Evolutionary conservation across 768 basidiomycete species (phyloP).

Genomic region (Rhodosporidiobolus odoratus): DNA sequence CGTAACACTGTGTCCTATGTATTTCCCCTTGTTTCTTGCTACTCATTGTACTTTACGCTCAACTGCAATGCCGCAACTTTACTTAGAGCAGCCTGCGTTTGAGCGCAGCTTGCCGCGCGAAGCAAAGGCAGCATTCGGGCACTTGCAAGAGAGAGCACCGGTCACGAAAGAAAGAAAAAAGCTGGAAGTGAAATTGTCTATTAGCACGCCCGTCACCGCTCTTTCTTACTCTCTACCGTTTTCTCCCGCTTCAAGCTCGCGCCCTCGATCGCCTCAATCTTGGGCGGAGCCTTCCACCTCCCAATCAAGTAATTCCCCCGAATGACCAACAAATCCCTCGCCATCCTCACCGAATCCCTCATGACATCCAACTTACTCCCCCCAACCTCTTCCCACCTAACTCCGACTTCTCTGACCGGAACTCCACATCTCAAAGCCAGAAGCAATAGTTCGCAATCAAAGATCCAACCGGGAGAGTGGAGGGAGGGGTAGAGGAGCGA

Average conservation of each 20-base stretch:
- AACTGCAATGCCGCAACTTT: no score
- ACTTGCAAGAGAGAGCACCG: no score
- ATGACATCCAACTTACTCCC: constrained; percentile 87
- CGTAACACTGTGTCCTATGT: no score
- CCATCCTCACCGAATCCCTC: constrained; percentile 80
- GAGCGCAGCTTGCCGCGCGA: no score
- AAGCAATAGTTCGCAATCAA: constrained; percentile 87
- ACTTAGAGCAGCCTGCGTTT: no score
- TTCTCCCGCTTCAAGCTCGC: neutral
- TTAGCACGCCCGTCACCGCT: neutral
- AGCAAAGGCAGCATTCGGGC: no score
- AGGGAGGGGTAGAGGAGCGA: constrained; percentile 76
- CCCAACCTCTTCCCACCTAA: constrained; percentile 87
- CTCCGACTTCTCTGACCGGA: constrained; percentile 76
- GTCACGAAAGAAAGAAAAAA: no score
- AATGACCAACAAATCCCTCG: constrained; percentile 75
- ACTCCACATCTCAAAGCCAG: constrained; percentile 61
- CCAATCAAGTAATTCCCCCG: constrained; percentile 74
- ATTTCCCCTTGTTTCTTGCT: no score
- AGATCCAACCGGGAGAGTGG: constrained; percentile 80
- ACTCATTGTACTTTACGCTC: no score
- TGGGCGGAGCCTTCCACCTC: constrained; percentile 52
- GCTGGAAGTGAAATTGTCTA: constrained; percentile 11
- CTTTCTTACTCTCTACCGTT: neutral
- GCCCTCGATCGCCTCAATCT: neutral